phyloP scores from a whole-genome alignment of 1,284 basidiomycete species.

The Moesziomyces sp. region DNA sequence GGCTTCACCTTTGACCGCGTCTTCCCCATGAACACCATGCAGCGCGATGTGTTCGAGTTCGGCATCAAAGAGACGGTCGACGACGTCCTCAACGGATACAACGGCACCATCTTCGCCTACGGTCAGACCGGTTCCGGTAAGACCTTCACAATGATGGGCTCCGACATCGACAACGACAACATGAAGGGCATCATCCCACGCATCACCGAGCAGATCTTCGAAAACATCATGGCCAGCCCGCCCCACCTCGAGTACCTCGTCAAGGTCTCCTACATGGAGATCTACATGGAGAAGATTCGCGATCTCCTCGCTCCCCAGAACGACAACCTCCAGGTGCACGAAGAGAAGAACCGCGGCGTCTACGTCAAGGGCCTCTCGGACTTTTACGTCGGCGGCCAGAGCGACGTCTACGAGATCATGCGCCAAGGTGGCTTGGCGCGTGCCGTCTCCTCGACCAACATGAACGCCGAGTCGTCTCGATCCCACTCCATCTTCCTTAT shows the following conservation, averaged over 20 bases:
- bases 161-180: constrained; percentile 86
- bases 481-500: constrained; percentile 99
- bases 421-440: constrained; percentile 89
- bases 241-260: constrained; percentile 96
- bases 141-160: constrained; percentile 73
- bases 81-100: constrained; percentile 97
- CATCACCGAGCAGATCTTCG: constrained; percentile 98
- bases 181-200: constrained; percentile 94
- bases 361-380: constrained; percentile 98
- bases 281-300: constrained; percentile 95
- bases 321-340: constrained; percentile 97
- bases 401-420: constrained; percentile 99
- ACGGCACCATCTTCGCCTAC: constrained; percentile 89
- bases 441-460: constrained; percentile 95
- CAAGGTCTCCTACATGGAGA: constrained; percentile 99
- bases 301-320: constrained; percentile 97
- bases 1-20: constrained; percentile 98
- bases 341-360: constrained; percentile 96
- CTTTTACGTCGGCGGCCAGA: constrained; percentile 84
- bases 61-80: constrained; percentile 85
- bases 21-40: constrained; percentile 90
- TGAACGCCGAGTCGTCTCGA: constrained; percentile 99
- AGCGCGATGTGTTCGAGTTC: constrained; percentile 97
- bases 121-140: constrained; percentile 88
- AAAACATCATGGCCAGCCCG: constrained; percentile 94